These are phyloP conservation scores for Quercus phellos DNA, from an alignment of 331 rosid genomes.

Conservation along the genomic window DNA sequence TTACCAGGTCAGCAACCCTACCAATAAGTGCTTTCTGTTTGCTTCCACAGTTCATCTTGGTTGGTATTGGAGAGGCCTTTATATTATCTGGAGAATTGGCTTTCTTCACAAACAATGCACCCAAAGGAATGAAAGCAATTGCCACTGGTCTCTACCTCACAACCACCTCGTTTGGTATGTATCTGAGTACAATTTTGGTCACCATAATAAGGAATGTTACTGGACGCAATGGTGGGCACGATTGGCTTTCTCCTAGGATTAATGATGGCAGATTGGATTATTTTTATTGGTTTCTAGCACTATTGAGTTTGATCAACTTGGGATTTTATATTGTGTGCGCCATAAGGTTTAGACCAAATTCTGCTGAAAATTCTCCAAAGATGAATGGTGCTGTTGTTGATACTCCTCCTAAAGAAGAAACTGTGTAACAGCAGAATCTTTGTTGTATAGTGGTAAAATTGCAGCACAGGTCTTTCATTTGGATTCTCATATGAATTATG, in stretches of 20 bases:
- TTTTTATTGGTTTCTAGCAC: background rate
- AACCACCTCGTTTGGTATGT: background rate
- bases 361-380: background rate
- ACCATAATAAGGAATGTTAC: background rate
- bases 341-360: background rate
- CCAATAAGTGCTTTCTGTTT: background rate
- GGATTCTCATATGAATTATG: background rate
- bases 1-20: background rate
- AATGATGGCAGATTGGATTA: background rate
- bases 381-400: background rate
- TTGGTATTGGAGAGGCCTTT: background rate
- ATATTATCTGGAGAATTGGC: background rate
- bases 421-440: background rate
- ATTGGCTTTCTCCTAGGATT: background rate
- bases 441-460: too few species aligned
- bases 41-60: background rate
- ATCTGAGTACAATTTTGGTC: background rate
- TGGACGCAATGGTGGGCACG: background rate
- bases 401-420: background rate
- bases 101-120: slow-evolving; percentile 1
- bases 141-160: background rate
- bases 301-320: background rate
- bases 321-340: background rate
- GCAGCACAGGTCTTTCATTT: background rate
- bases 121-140: slow-evolving; percentile 6